Percentiles rank a stretch among this genome's conserved stretches.
phyloP scores from a whole-genome alignment of 2,329 filamentous ascomycete genomes.

The Akanthomyces lecanii region DNA sequence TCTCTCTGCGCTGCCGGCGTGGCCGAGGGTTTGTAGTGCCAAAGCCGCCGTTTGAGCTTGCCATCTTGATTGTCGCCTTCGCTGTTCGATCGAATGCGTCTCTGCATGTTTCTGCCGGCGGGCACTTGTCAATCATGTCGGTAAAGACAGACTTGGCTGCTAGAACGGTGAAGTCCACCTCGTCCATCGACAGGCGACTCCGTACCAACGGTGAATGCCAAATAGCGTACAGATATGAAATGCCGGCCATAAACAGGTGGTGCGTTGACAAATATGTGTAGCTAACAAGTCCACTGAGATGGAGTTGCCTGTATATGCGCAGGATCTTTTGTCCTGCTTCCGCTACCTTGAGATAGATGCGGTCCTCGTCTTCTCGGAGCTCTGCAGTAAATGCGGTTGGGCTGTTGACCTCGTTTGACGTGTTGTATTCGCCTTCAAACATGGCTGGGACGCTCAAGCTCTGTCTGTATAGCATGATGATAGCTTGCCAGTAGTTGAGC shows the following conservation, averaged over 20 bases:
- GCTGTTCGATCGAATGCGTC: constrained; percentile 94
- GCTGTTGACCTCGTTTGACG: constrained; percentile 60
- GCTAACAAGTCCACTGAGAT: constrained; percentile 84
- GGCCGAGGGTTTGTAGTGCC: constrained; percentile 40
- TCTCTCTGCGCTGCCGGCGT: constrained; percentile 26
- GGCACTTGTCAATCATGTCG: constrained; percentile 90
- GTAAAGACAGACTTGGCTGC: constrained; percentile 89
- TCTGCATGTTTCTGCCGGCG: constrained; percentile 87
- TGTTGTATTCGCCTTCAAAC: constrained; percentile 73
- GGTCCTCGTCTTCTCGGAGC: constrained; percentile 75
- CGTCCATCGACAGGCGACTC: constrained; percentile 81
- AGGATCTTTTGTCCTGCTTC: constrained; percentile 92
- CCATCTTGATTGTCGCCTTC: constrained; percentile 94
- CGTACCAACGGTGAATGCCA: constrained; percentile 92
- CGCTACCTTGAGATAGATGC: constrained; percentile 89
- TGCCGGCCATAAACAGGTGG: constrained; percentile 94
- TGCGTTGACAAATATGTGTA: constrained; percentile 95
- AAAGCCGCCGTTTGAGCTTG: constrained; percentile 79
- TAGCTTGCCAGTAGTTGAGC: constrained; percentile 95
- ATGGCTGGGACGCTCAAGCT: constrained; percentile 81
- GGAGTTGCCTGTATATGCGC: constrained; percentile 83
- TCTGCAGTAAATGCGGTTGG: constrained; percentile 60
- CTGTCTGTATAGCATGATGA: constrained; percentile 93
- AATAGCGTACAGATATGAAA: constrained; percentile 94
- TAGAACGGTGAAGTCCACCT: constrained; percentile 95